Percentiles rank a stretch among this genome's conserved stretches.
Evolutionary conservation across 176 grass and related monocot species (phyloP).

Genomic region (Phyllostachys edulis): DNA sequence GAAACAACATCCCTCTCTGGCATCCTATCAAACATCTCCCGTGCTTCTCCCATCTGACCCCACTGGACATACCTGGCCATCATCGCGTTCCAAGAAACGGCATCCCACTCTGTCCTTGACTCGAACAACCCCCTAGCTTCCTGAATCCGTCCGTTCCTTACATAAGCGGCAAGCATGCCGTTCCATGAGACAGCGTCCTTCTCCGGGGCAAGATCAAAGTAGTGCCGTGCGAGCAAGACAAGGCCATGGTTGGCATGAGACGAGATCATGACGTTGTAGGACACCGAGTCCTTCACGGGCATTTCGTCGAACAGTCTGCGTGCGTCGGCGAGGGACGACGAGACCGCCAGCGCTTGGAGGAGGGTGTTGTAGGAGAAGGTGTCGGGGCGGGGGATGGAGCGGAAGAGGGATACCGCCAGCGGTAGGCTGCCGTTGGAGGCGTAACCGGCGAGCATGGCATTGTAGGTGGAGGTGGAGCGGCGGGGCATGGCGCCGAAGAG

Average conservation of each 20-base stretch:
- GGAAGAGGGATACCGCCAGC: conserved; percentile 54
- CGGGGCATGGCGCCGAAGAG: conserved; percentile 69
- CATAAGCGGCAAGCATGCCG: conserved; percentile 74
- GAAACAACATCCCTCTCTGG: conserved; percentile 68
- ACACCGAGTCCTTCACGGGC: conserved; percentile 59
- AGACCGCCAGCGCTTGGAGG: conserved; percentile 50
- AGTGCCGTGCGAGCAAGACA: conserved; percentile 56
- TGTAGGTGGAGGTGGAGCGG: conserved; percentile 77
- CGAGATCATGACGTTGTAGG: conserved; percentile 87
- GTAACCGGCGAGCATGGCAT: conserved; percentile 86
- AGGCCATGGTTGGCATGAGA: conserved; percentile 66
- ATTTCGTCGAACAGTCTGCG: conserved; percentile 79
- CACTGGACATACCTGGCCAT: conserved; percentile 67
- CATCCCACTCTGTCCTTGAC: conserved; percentile 73
- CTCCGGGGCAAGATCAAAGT: conserved; percentile 66
- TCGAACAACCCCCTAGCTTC: conserved; percentile 62
- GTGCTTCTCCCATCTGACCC: conserved; percentile 49
- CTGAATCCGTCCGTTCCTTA: conserved; percentile 57
- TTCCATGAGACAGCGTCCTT: conserved; percentile 90
- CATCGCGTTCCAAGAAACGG: conserved; percentile 88
- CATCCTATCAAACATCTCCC: conserved; percentile 71
- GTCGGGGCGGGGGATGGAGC: conserved; percentile 55
- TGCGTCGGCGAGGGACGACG: conserved; percentile 51
- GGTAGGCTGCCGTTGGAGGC: conserved; percentile 59
- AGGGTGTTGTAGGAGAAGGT: conserved; percentile 85